A percentile compares a stretch with the other conserved stretches of the same genome.
phyloP scores from a whole-genome alignment of 352 stramenopile species.

The Phytophthora litchii region DNA sequence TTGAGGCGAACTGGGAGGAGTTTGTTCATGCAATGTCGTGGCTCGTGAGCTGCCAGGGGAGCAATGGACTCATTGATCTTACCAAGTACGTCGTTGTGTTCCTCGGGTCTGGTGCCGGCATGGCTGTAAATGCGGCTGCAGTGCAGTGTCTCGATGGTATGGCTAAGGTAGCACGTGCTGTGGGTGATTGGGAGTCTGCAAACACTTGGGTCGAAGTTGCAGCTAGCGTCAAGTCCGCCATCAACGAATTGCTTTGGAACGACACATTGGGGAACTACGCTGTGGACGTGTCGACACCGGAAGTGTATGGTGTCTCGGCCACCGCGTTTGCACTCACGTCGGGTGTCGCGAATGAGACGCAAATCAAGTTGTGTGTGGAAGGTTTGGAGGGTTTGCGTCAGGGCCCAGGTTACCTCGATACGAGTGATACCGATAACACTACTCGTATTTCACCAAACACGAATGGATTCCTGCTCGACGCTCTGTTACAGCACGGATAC shows the following conservation, averaged over 20 bases:
- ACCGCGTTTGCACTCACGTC: slow-evolving; percentile 37
- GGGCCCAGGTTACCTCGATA: slow-evolving; percentile 37
- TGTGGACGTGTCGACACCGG: slow-evolving; percentile 20
- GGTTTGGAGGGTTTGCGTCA: slow-evolving; percentile 29
- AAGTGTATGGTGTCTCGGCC: slow-evolving; percentile 35
- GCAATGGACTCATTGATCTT: slow-evolving; percentile 34
- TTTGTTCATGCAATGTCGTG: slow-evolving; percentile 25
- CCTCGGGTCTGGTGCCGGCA: slow-evolving; percentile 23
- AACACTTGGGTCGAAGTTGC: slow-evolving; percentile 19
- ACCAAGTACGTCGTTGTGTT: slow-evolving; percentile 31
- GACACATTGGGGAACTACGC: slow-evolving; percentile 33
- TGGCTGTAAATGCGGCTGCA: slow-evolving; percentile 32
- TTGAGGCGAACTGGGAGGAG: slow-evolving; percentile 24
- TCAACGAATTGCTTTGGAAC: slow-evolving; percentile 43
- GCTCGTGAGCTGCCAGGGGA: slow-evolving; percentile 23
- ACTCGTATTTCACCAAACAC: slow-evolving; percentile 39
- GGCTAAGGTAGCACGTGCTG: slow-evolving; percentile 21
- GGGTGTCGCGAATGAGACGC: slow-evolving; percentile 34
- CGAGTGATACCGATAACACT: slow-evolving; percentile 20
- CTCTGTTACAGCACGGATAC: slow-evolving; percentile 26
- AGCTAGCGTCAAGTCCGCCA: slow-evolving; percentile 27
- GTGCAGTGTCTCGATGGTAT: slow-evolving; percentile 36
- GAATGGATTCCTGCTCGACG: slow-evolving; percentile 39
- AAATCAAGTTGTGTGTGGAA: slow-evolving; percentile 26
- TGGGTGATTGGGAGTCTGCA: slow-evolving; percentile 28